A percentile compares a stretch with the other conserved stretches of the same genome.
These are phyloP conservation scores for Choanephora cucurbitarum DNA, from an alignment of 371 early-diverging fungal species.

Conservation along the genomic window DNA sequence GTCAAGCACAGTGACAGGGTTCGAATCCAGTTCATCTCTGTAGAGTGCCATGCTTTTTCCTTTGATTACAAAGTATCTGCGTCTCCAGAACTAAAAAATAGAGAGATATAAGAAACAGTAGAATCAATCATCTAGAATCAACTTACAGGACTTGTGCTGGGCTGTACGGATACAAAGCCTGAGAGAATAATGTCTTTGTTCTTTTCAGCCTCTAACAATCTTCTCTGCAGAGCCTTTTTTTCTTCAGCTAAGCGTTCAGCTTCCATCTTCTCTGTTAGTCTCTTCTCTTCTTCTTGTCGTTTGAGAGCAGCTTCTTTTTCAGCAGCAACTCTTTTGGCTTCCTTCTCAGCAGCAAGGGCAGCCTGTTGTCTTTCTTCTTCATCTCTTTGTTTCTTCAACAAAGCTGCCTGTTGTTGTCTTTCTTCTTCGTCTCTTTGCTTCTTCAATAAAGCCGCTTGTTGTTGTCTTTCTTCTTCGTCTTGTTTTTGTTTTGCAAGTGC, in stretches of 20 bases:
- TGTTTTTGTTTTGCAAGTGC: background rate
- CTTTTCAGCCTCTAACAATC: slow-evolving; percentile 36
- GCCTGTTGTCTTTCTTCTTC: slow-evolving; percentile 17
- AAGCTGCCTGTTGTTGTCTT: slow-evolving; percentile 6
- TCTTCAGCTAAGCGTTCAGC: slow-evolving; percentile 24
- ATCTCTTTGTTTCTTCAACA: slow-evolving; percentile 6
- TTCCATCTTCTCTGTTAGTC: slow-evolving; percentile 13
- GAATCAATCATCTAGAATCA: background rate
- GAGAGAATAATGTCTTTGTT: slow-evolving; percentile 31
- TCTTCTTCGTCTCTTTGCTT: too few relatives aligned
- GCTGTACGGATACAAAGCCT: slow-evolving; percentile 34
- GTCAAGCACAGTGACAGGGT: slow-evolving; percentile 50
- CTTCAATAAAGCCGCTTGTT: slow-evolving; percentile 6
- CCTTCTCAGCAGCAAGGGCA: slow-evolving; percentile 18
- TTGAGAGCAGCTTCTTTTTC: slow-evolving; percentile 21
- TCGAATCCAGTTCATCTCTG: slow-evolving; percentile 19
- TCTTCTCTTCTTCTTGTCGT: slow-evolving; percentile 20
- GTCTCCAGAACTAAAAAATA: slow-evolving; percentile 33
- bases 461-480: slow-evolving; percentile 15
- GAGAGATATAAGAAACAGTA: background rate
- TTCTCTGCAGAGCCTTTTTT: slow-evolving; percentile 23
- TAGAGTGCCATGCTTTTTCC: slow-evolving; percentile 28
- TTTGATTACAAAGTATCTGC: slow-evolving; percentile 31
- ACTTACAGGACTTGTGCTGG: slow-evolving; percentile 34
- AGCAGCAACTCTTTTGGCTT: slow-evolving; percentile 16